Evolutionary conservation across 2,329 filamentous ascomycete genomes (phyloP).

Genomic region (Colletotrichum nymphaeae): DNA sequence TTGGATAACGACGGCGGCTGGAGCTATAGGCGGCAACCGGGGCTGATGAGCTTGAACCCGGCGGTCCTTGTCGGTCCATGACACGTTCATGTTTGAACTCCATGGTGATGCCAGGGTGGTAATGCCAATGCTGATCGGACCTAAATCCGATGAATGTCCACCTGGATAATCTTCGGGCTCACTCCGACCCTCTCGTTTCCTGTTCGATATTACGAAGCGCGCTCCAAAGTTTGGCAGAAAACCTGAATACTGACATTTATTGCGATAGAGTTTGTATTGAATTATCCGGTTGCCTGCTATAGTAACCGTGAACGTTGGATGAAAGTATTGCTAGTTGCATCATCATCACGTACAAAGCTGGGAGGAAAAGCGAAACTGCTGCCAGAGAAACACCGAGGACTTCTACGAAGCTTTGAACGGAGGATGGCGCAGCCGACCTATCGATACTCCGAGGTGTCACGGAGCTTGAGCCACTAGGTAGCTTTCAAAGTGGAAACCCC

Average conservation of each 20-base stretch:
- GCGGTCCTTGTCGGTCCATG: neutral
- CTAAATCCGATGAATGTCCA: conserved; percentile 8
- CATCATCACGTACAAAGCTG: neutral
- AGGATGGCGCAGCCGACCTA: conserved; percentile 3
- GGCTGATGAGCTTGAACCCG: neutral
- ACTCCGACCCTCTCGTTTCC: neutral
- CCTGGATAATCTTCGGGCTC: conserved; percentile 6
- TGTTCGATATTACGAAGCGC: neutral
- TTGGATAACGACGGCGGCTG: neutral
- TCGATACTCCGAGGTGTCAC: conserved; percentile 14
- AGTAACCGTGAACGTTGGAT: neutral
- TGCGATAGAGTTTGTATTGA: neutral
- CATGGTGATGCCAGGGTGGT: conserved; percentile 1
- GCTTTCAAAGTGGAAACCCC: conserved; percentile 19
- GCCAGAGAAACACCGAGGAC: neutral
- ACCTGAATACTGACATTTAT: conserved; percentile 18
- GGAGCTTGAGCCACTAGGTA: conserved; percentile 25
- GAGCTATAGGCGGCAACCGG: neutral
- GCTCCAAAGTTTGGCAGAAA: conserved; percentile 19
- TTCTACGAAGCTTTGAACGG: conserved; percentile 16
- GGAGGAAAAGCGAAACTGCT: neutral
- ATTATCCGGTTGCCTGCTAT: conserved; percentile 1
- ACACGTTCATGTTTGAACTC: conserved; percentile 15
- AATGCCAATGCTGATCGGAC: conserved; percentile 16
- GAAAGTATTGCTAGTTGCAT: conserved; percentile 1